A percentile compares a stretch with the other conserved stretches of the same genome.
phyloP scores from a whole-genome alignment of 2,329 filamentous ascomycete genomes.

The Trichoderma polysporum region DNA sequence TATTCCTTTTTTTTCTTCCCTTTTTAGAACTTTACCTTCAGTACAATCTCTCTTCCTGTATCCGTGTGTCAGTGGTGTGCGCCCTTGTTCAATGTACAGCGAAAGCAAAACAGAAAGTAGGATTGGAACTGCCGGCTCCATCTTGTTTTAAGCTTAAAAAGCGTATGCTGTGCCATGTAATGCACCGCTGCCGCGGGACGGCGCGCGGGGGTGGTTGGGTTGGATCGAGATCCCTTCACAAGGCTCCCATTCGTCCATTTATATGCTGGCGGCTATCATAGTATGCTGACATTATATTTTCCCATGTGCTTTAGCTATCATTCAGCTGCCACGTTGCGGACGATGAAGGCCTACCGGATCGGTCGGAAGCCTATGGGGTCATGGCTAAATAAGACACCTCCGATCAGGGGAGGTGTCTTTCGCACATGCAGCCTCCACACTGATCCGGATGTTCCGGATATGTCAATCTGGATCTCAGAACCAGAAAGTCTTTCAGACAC shows the following conservation, averaged over 20 bases:
- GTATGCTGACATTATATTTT: constrained; percentile 22
- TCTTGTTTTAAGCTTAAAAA: constrained; percentile 22
- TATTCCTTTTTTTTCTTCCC: constrained; percentile 25
- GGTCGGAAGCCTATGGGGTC: constrained; percentile 53
- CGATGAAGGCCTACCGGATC: constrained; percentile 61
- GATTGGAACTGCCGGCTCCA: not conserved
- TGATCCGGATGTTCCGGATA: constrained; percentile 23
- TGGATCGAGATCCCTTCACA: constrained; percentile 8
- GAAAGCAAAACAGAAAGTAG: not conserved
- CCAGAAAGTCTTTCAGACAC: constrained; percentile 14
- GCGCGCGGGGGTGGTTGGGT: not conserved
- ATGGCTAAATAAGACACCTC: constrained; percentile 60
- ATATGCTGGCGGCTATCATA: not conserved
- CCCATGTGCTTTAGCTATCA: constrained; percentile 51
- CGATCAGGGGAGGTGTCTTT: constrained; percentile 52
- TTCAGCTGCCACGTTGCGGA: constrained; percentile 49
- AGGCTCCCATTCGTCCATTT: not conserved
- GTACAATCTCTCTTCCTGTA: not conserved
- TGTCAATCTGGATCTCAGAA: constrained; percentile 14
- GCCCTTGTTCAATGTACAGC: not conserved
- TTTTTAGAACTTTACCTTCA: not conserved
- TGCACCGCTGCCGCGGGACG: not conserved
- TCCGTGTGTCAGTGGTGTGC: not conserved
- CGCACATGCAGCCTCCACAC: constrained; percentile 16
- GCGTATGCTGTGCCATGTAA: not conserved